A percentile compares a stretch with the other conserved stretches of the same genome.
Evolutionary conservation across 2,329 filamentous ascomycete genomes (phyloP).

Genomic region (Tolypocladium ovalisporum): DNA sequence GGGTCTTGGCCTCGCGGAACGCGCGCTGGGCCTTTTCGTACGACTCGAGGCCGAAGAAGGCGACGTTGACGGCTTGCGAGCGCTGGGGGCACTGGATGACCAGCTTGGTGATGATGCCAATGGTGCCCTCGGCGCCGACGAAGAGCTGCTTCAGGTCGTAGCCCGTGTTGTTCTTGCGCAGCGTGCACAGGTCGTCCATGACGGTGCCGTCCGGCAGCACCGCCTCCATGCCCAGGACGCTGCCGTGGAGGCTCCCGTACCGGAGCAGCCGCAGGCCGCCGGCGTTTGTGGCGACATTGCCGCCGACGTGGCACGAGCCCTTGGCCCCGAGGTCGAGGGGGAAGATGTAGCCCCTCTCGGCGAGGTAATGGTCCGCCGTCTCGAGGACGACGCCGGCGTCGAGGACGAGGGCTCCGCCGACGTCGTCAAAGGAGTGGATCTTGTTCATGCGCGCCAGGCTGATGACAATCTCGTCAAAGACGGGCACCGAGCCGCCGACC

Average conservation of each 20-base stretch:
- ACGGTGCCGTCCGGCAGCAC: constrained; percentile 90
- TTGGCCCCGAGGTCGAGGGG: constrained; percentile 96
- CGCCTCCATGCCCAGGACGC: constrained; percentile 81
- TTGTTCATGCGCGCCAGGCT: constrained; percentile 83
- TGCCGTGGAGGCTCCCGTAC: constrained; percentile 92
- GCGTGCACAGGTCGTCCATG: constrained; percentile 73
- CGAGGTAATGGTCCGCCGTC: constrained; percentile 74
- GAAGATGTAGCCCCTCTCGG: constrained; percentile 78
- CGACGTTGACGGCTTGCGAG: constrained; percentile 83
- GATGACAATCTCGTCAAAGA: constrained; percentile 97
- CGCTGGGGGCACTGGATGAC: constrained; percentile 84
- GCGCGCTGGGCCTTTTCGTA: constrained; percentile 82
- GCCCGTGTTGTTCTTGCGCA: constrained; percentile 97
- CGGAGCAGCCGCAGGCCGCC: constrained; percentile 81
- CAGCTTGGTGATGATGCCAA: constrained; percentile 85
- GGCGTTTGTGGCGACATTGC: constrained; percentile 92
- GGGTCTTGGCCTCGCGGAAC: constrained; percentile 78
- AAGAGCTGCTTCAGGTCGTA: constrained; percentile 97
- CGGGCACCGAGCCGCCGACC: constrained; percentile 88
- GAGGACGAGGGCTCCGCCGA: constrained; percentile 79
- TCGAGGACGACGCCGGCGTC: constrained; percentile 91
- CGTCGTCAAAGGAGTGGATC: constrained; percentile 85
- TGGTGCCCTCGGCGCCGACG: constrained; percentile 88
- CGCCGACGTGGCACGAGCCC: constrained; percentile 91
- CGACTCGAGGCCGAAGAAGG: constrained; percentile 82